Base-by-base conservation (phyloP, 1,284 basidiomycete genomes). In the Flammula alnicola region DNA sequence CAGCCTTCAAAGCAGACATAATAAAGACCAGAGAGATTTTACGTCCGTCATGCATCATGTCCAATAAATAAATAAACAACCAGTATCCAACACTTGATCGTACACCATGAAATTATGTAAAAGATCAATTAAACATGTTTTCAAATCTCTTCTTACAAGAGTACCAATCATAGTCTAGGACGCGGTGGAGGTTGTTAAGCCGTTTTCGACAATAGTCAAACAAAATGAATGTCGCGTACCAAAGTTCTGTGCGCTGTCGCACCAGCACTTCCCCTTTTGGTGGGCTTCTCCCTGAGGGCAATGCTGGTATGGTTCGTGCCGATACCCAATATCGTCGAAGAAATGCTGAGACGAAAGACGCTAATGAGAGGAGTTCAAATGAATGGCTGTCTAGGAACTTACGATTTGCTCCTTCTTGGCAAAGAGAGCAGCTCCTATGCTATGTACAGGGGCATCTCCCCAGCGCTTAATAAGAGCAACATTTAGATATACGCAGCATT, bases 371-470 rank as follows among this genome's bases (percentile, higher is more conserved):
- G 40, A n/a, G n/a, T n/a, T n/a, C n/a, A n/a, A n/a, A n/a, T 29
- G 35, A 4, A 6, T n/a, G n/a, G n/a, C n/a, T n/a, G n/a, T n/a
- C n/a, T n/a, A n/a, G n/a, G n/a, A n/a, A 60, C 77, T 51, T 66
- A 76, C 75, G 46, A 95, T 81, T 66, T 94, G 86, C 5, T 91
- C 86, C 62, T 88, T 91, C 51, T 74, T 78, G 1, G 87, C 87
- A 61, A 95, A 90, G 23, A 95, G 74, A 1, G 90, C 86, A 0
- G 89, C 93, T 26, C 86, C 93, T 58, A 95, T 91, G 47, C 86
- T 90, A 64, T 94, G 92, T 2, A 94, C 88, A 2, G 91, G 93
- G 5, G 94, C 94, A 71, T 97, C 94, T 32, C 93, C 94, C 92
- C 91, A 93, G 29, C 91, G 81, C 79, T 85, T 17, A 3, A 47